phyloP scores from a whole-genome alignment of 2,329 filamentous ascomycete genomes.

The Paecilomyces formosus region DNA sequence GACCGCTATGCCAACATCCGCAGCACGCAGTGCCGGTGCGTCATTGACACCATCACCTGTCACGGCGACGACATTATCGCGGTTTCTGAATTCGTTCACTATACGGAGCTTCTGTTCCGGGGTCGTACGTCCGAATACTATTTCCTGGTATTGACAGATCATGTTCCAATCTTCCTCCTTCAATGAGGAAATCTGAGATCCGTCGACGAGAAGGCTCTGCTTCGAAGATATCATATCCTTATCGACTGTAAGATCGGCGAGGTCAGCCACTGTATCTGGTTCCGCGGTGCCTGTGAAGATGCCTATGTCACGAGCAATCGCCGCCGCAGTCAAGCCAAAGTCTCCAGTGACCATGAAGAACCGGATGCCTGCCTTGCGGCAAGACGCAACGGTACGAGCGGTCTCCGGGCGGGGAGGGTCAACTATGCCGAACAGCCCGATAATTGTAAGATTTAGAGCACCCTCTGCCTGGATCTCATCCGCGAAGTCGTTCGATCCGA shows the following conservation, averaged over 20 bases:
- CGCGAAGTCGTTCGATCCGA: conserved; percentile 42
- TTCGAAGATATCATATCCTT: conserved; percentile 17
- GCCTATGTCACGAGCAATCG: conserved; percentile 35
- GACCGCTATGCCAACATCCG: conserved; percentile 27
- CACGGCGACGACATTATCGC: conserved; percentile 35
- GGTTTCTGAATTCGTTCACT: conserved; percentile 31
- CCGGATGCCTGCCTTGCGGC: conserved; percentile 28
- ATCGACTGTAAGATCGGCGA: conserved; percentile 29
- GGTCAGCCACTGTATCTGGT: conserved; percentile 50
- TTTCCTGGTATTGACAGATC: conserved; percentile 50
- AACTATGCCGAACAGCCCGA: conserved; percentile 46
- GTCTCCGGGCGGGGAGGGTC: conserved; percentile 34
- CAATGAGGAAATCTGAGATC: conserved; percentile 58
- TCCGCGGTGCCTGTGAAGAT: conserved; percentile 35
- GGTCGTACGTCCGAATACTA: conserved; percentile 37
- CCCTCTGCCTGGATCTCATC: conserved; percentile 41
- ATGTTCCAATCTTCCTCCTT: conserved; percentile 62
- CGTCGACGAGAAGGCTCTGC: conserved; percentile 56
- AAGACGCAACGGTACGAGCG: conserved; percentile 25
- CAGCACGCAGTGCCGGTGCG: conserved; percentile 24
- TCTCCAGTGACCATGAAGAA: conserved; percentile 41
- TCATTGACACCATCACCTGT: conserved; percentile 32
- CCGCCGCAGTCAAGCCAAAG: conserved; percentile 32
- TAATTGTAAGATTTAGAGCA: conserved; percentile 38
- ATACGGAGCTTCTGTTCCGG: conserved; percentile 39